phyloP scores from a whole-genome alignment of 805 yeast genomes.

The Candida parachauliodes region DNA sequence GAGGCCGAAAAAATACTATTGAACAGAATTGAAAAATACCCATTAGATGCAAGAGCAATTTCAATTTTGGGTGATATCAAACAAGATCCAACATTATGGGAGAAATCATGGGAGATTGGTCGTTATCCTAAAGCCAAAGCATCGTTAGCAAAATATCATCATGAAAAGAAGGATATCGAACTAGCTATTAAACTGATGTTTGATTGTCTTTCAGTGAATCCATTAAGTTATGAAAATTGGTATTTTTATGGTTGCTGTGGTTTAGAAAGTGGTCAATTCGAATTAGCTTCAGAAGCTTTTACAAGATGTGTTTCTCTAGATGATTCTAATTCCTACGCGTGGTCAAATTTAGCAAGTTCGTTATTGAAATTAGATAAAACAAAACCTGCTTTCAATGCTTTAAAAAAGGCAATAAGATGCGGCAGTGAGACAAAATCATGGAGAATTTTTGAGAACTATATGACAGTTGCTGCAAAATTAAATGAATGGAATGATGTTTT shows the following conservation, averaged over 20 bases:
- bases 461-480: slow-evolving; percentile 75
- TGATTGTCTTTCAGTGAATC: slow-evolving; percentile 71
- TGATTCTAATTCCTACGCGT: slow-evolving; percentile 73
- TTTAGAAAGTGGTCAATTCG: slow-evolving; percentile 65
- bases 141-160: slow-evolving; percentile 70
- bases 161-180: slow-evolving; percentile 47
- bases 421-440: slow-evolving; percentile 71
- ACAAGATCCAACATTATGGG: slow-evolving; percentile 75
- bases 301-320: slow-evolving; percentile 86
- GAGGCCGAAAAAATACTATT: slow-evolving; percentile 61
- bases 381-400: slow-evolving; percentile 80
- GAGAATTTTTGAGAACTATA: slow-evolving; percentile 87
- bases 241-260: slow-evolving; percentile 90
- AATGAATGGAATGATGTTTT: slow-evolving; percentile 89
- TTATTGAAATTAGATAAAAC: slow-evolving; percentile 59
- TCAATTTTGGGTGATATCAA: slow-evolving; percentile 83
- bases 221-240: slow-evolving; percentile 80
- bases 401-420: slow-evolving; percentile 70
- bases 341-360: slow-evolving; percentile 91
- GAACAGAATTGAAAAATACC: slow-evolving; percentile 50
- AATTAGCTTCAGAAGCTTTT: slow-evolving; percentile 85
- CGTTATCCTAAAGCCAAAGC: slow-evolving; percentile 82
- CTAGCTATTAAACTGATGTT: slow-evolving; percentile 63
- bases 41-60: slow-evolving; percentile 78
- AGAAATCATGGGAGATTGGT: slow-evolving; percentile 82